Base-by-base conservation (phyloP, 176 grass and related monocot genomes). In the Triticum aestivum region DNA sequence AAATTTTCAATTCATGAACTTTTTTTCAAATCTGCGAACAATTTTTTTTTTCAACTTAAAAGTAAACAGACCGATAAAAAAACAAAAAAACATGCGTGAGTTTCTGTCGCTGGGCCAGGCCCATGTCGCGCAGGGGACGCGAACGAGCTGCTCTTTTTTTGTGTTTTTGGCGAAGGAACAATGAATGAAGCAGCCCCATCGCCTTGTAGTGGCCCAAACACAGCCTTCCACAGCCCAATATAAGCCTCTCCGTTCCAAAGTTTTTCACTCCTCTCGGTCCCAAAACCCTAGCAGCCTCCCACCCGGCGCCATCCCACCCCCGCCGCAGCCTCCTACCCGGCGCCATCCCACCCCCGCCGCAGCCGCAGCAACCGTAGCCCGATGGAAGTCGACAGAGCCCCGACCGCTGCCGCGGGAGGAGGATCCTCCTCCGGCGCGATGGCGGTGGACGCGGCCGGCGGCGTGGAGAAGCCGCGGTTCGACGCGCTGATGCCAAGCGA, bases 401-500 rank as follows among this genome's bases (percentile, higher is more conserved):
- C 77, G 26, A 61, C 7, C 23, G 33, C 88, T 23, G 69, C 42
- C 2, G 13, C 66, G 33, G 69, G 18, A 12, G 68, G 33, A 10
- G 21, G 5, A n/a, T 76, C 73, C 41, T 68, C 58, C 38, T 85
- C 77, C 10, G 61, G 47, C 29, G 72, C 51, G n/a, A 84, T 83
- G 87, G 75, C 81, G n/a, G 87, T 78, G 44, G 38, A 73, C 64
- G 67, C 65, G n/a, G 47, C 66, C 13, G 49, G 81, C 75, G 80
- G 9, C 74, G 66, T 72, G n/a, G 26, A 79, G 76, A 86, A 75
- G 63, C 94, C 94, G 34, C 84, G 32, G 13, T 96, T 96, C 74
- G 49, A 79, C 65, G 84, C 87, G 27, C 67, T 93, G 89, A 89
- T 78, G 83, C 89, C 94, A 78, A 89, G 92, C 76, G 94, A 96